Conservation (phyloP, 352 stramenopile genomes). For the Lagenidium sp. region DNA sequence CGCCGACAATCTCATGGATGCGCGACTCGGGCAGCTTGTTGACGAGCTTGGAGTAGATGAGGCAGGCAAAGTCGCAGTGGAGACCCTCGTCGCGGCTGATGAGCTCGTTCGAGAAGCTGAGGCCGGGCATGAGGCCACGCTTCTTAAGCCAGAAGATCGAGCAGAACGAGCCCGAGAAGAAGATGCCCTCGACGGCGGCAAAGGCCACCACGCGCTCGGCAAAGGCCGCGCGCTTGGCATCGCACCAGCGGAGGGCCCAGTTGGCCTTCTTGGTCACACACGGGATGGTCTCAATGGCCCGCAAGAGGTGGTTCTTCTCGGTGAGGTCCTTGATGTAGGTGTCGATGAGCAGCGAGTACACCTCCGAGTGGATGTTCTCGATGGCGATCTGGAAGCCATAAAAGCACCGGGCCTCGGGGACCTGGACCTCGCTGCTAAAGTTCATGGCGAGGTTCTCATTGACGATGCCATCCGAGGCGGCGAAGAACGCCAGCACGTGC, state of each 20-base stretch:
- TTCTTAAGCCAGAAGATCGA: constrained; percentile 99
- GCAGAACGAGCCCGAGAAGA: constrained; percentile 99
- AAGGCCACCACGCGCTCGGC: constrained; percentile 97
- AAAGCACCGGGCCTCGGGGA: constrained; percentile 96
- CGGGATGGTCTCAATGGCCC: constrained; percentile 97
- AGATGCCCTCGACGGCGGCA: constrained; percentile 97
- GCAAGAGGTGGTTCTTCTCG: constrained; percentile 93
- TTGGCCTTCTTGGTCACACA: constrained; percentile 97
- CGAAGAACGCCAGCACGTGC: constrained; percentile 98
- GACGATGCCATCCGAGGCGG: constrained; percentile 97
- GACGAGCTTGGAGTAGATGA: constrained; percentile 97
- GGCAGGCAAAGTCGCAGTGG: constrained; percentile 98
- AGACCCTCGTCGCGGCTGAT: constrained; percentile 98
- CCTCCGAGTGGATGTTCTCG: constrained; percentile 99
- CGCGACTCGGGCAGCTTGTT: constrained; percentile 92
- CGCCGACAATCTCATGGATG: constrained; percentile 93
- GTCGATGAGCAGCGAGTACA: constrained; percentile 99
- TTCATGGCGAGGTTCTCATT: constrained; percentile 99
- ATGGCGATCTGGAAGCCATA: constrained; percentile 99
- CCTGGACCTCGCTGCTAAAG: constrained; percentile 97
- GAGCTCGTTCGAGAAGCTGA: constrained; percentile 99
- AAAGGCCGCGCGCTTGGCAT: constrained; percentile 89
- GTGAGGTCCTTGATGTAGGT: constrained; percentile 96
- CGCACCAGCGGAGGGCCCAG: constrained; percentile 97
- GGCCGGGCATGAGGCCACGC: constrained; percentile 96